phyloP scores from a whole-genome alignment of 2,329 filamentous ascomycete genomes.

The Stachybotrys chlorohalonatus region DNA sequence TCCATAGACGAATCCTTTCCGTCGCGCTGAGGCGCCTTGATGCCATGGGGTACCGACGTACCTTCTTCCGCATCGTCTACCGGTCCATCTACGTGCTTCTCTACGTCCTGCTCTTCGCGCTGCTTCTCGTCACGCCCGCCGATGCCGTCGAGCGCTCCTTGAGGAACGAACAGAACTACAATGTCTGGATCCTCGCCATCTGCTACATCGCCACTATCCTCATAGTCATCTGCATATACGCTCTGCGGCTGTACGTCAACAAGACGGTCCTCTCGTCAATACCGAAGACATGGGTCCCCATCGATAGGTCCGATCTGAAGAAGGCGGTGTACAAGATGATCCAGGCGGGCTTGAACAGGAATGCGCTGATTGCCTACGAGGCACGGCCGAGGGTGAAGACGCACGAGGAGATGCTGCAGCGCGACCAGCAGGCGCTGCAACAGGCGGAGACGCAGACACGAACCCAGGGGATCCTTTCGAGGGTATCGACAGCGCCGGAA shows the following conservation, averaged over 20 bases:
- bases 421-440: conserved; percentile 6
- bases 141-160: conserved; percentile 75
- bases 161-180: conserved; percentile 56
- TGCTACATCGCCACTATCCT: conserved; percentile 65
- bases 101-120: conserved; percentile 60
- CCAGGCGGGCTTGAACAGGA: conserved; percentile 60
- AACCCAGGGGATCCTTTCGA: conserved; percentile 15
- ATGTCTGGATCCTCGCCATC: conserved; percentile 73
- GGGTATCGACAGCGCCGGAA: conserved; percentile 25
- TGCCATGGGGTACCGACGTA: conserved; percentile 33
- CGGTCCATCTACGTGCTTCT: conserved; percentile 68
- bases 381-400: conserved; percentile 20
- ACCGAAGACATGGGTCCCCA: conserved; percentile 76
- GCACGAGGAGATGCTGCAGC: conserved; percentile 5
- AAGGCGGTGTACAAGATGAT: conserved; percentile 70
- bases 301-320: conserved; percentile 76
- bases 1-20: conserved; percentile 4
- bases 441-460: conserved; percentile 7
- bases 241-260: conserved; percentile 78
- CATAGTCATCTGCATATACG: conserved; percentile 68
- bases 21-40: conserved; percentile 8
- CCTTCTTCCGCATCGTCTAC: conserved; percentile 74
- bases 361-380: conserved; percentile 73
- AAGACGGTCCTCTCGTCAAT: conserved; percentile 71
- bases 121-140: conserved; percentile 71